Evolutionary conservation across 2,329 filamentous ascomycete genomes (phyloP), one percentile per base, ranked within the genome.

Genomic region (Thelonectria rubi): DNA sequence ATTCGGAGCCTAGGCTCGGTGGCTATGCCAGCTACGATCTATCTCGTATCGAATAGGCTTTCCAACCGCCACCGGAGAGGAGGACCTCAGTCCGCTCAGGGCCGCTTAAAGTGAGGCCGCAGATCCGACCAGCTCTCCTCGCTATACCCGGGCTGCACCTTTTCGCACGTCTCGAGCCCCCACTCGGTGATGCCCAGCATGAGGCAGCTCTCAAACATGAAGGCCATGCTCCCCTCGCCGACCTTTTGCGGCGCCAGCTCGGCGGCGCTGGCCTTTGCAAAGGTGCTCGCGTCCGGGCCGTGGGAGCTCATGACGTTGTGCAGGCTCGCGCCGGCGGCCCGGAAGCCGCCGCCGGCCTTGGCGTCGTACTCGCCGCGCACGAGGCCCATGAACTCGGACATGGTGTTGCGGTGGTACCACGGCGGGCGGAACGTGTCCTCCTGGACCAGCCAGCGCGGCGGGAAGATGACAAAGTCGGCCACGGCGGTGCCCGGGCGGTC

Each of bases 151-250:
- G 86, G 80, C 80, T 87, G 85, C 14, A 86, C 80, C 75, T 85
- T 86, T 64, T 77, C 74, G 59, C 83, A 95, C 61, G 85, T 82
- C 67, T 79, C 75, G 56, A 86, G 76, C 0, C 88, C 89, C 89
- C 89, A 92, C 55, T 90, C 86, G 2, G 89, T 90, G 18, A 92
- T 88, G 0, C 89, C 89, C 3, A 92, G 80, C 87, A 91, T 90
- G 53, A 90, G 72, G 58, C 83, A 87, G 67, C 85, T 90, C 80
- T 90, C 87, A 68, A 90, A 90, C 87, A 90, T 90, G 69, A 90
- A 90, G 1, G 87, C 87, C 72, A 87, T 88, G 70, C 86, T 88
- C 11, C 86, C 86, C 26, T 78, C 80, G 2, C 87, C 87, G 9
- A 89, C 86, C 71, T 88, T 85, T 17, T 77, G 76, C 0, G 87